A percentile compares a stretch with the other conserved stretches of the same genome.
Conservation (phyloP, 192 early-diverging fungal species). For the Coemansia sp. region DNA sequence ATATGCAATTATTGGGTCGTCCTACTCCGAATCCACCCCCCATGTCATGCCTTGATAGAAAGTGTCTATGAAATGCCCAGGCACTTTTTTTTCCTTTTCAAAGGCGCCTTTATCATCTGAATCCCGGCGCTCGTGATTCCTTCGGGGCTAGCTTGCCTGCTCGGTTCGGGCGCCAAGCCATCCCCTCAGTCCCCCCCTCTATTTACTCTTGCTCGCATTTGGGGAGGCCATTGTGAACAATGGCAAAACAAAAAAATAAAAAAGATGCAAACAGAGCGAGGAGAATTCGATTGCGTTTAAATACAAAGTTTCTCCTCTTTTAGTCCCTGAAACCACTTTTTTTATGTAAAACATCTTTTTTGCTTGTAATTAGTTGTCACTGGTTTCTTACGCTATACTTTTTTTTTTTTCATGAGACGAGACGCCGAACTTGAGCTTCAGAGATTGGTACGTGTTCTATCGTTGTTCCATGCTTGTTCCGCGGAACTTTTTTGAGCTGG, state of each 20-base stretch:
- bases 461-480: background rate
- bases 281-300: background rate
- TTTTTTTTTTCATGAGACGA: background rate
- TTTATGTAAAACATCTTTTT: background rate
- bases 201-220: background rate
- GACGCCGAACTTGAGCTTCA: background rate
- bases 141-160: background rate
- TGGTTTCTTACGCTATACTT: background rate
- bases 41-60: no score
- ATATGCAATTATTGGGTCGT: background rate
- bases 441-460: background rate
- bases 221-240: background rate
- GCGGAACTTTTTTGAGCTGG: background rate
- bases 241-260: background rate
- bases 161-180: background rate
- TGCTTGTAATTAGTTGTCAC: background rate
- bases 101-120: background rate
- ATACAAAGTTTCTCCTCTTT: background rate
- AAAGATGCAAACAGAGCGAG: background rate
- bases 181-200: background rate
- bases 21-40: background rate
- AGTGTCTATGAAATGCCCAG: background rate
- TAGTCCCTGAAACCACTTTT: background rate
- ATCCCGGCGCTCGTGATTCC: background rate
- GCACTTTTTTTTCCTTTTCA: background rate